phyloP scores from a whole-genome alignment of 371 early-diverging fungal genomes.

The Nematocida sp. region DNA sequence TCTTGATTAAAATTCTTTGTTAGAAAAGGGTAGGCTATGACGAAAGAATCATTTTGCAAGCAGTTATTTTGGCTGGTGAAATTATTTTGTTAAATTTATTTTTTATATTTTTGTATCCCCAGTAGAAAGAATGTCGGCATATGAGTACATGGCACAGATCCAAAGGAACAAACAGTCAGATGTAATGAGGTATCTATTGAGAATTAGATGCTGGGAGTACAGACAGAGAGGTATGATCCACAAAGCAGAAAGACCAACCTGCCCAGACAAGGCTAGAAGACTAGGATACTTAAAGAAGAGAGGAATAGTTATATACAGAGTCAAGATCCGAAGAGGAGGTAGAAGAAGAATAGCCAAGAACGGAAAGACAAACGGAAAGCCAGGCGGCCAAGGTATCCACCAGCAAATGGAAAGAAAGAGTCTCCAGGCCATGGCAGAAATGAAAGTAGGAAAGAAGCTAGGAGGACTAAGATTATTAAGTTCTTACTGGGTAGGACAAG shows the following conservation, averaged over 20 bases:
- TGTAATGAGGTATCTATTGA: slow-evolving; percentile 90
- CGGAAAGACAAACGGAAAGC: slow-evolving; percentile 94
- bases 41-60: no score
- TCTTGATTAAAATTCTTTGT: no score
- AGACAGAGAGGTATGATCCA: slow-evolving; percentile 87
- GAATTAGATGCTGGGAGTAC: slow-evolving; percentile 95
- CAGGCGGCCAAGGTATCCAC: slow-evolving; percentile 85
- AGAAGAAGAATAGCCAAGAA: slow-evolving; percentile 82
- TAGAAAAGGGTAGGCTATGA: no score
- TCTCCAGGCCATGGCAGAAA: slow-evolving; percentile 82
- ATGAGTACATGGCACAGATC: slow-evolving; percentile 90
- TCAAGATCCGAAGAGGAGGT: slow-evolving; percentile 92
- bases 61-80: no score
- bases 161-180: slow-evolving; percentile 95
- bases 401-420: slow-evolving; percentile 88
- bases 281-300: slow-evolving; percentile 97
- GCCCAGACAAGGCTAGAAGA: slow-evolving; percentile 94
- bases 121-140: slow-evolving; percentile 66
- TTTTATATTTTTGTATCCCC: slow-evolving; percentile 53
- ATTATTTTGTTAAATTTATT: no score
- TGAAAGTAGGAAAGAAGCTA: slow-evolving; percentile 86
- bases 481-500: slow-evolving; percentile 96
- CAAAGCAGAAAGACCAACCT: slow-evolving; percentile 89
- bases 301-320: slow-evolving; percentile 89
- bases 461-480: slow-evolving; percentile 85